These are phyloP conservation scores for Inosperma sp. DNA, from an alignment of 768 basidiomycete genomes.

Conservation along the genomic window DNA sequence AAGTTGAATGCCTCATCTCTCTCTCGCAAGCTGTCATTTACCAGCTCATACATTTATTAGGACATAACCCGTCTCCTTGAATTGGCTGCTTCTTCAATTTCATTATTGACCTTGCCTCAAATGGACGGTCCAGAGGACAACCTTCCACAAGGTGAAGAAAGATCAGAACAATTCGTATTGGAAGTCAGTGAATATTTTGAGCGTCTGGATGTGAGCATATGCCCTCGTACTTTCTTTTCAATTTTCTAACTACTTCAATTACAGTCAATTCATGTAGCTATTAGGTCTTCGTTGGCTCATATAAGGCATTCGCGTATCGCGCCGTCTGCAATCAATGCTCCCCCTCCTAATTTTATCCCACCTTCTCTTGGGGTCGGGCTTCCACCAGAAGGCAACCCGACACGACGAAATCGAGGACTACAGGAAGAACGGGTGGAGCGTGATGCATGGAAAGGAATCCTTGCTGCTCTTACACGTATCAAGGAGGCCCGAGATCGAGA, in stretches of 20 bases:
- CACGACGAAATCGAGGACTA: slow-evolving; percentile 51
- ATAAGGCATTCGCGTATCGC: slow-evolving; percentile 79
- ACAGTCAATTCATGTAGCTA: slow-evolving; percentile 69
- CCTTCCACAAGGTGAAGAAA: slow-evolving; percentile 75
- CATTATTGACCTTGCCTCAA: slow-evolving; percentile 77
- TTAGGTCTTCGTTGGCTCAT: slow-evolving; percentile 77
- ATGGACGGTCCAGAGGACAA: slow-evolving; percentile 64
- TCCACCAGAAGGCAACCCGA: slow-evolving; percentile 39
- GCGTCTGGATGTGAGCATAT: slow-evolving; percentile 60
- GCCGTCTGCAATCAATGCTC: slow-evolving; percentile 83
- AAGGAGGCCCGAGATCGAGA: slow-evolving; percentile 40
- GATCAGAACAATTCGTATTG: slow-evolving; percentile 79
- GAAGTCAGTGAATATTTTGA: slow-evolving; percentile 86
- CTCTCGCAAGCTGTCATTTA: no score
- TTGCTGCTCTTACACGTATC: slow-evolving; percentile 61
- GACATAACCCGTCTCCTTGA: slow-evolving; percentile 74
- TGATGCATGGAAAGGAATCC: slow-evolving; percentile 73
- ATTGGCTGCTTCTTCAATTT: slow-evolving; percentile 73
- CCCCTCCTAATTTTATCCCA: slow-evolving; percentile 66
- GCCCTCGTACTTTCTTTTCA: slow-evolving; percentile 3
- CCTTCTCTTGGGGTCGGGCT: slow-evolving; percentile 76
- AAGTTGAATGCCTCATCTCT: slow-evolving; percentile 46
- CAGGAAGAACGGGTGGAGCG: slow-evolving; percentile 75
- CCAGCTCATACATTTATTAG: slow-evolving; percentile 38
- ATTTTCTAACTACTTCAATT: slow-evolving; percentile 6